Percentiles rank a stretch among this genome's conserved stretches.
phyloP scores from a whole-genome alignment of 495 filamentous ascomycete species.

The Penicillium dipodomyicola region DNA sequence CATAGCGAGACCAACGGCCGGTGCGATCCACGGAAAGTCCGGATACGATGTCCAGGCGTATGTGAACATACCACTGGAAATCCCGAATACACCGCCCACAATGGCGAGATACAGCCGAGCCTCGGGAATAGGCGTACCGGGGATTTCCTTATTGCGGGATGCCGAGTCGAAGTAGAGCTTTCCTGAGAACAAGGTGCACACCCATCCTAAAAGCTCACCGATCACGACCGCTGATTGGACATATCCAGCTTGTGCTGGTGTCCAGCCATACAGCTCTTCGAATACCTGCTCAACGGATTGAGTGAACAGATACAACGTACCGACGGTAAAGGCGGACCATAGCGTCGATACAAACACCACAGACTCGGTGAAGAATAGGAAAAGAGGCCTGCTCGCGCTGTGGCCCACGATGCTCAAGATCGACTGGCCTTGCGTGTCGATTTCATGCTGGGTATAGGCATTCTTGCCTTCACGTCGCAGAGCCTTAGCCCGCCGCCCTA shows the following conservation, averaged over 20 bases:
- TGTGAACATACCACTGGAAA: conserved; percentile 39
- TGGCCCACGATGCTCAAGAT: conserved; percentile 22
- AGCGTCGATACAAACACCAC: conserved; percentile 52
- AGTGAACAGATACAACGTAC: conserved; percentile 51
- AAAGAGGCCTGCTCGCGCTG: conserved; percentile 39
- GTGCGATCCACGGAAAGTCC: conserved; percentile 36
- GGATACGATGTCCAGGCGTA: conserved; percentile 42
- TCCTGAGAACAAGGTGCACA: conserved; percentile 23
- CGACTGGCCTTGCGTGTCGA: conserved; percentile 28
- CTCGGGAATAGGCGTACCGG: conserved; percentile 36
- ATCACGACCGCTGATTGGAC: conserved; percentile 41
- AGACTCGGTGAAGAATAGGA: conserved; percentile 51
- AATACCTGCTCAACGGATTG: conserved; percentile 46
- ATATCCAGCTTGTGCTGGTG: conserved; percentile 33
- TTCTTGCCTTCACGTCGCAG: conserved; percentile 30
- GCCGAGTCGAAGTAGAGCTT: conserved; percentile 35
- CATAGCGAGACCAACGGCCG: conserved; percentile 38
- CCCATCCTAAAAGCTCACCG: conserved; percentile 34
- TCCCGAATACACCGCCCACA: conserved; percentile 29
- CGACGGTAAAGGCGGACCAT: conserved; percentile 52
- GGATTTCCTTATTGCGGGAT: conserved; percentile 29
- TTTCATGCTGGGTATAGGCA: conserved; percentile 40
- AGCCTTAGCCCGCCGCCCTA: conserved; percentile 32
- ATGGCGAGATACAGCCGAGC: conserved; percentile 38
- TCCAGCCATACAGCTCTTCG: conserved; percentile 33